Conservation (phyloP, 805 yeast species). For the Wickerhamiella musiphila region DNA sequence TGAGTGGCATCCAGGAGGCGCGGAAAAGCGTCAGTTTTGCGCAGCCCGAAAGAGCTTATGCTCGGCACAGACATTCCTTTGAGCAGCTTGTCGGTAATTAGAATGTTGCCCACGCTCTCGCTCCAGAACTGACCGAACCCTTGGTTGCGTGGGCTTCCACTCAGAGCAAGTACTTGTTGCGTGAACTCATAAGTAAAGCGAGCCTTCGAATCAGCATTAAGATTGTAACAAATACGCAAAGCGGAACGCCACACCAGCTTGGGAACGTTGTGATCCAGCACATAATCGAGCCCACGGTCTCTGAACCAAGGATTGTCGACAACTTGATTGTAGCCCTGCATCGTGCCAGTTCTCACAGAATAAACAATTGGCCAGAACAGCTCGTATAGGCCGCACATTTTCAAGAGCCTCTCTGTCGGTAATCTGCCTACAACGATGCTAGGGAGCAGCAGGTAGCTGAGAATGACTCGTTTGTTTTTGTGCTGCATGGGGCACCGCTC, state of each 20-base stretch:
- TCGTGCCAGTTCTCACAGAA: slow-evolving; percentile 28
- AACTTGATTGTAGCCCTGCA: slow-evolving; percentile 21
- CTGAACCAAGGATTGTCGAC: slow-evolving; percentile 17
- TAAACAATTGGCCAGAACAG: slow-evolving; percentile 25
- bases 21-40: slow-evolving; percentile 3
- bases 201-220: too few species aligned
- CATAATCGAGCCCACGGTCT: slow-evolving; percentile 13
- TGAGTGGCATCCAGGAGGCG: background rate
- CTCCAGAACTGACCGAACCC: slow-evolving; percentile 1
- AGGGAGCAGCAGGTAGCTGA: slow-evolving; percentile 34
- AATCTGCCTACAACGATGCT: slow-evolving; percentile 37
- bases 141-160: background rate
- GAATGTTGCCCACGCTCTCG: slow-evolving; percentile 13
- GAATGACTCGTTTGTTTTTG: slow-evolving; percentile 26
- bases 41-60: too few species aligned
- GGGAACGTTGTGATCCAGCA: slow-evolving; percentile 16
- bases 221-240: too few species aligned
- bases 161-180: too few species aligned
- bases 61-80: slow-evolving; percentile 4
- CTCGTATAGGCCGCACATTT: slow-evolving; percentile 17
- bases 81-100: slow-evolving; percentile 17
- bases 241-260: slow-evolving; percentile 19
- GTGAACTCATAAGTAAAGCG: too few species aligned
- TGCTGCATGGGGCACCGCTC: slow-evolving; percentile 21
- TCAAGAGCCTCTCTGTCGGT: slow-evolving; percentile 25